phyloP scores from a whole-genome alignment of 345 rosid species.

The Raphanus raphanistrum region DNA sequence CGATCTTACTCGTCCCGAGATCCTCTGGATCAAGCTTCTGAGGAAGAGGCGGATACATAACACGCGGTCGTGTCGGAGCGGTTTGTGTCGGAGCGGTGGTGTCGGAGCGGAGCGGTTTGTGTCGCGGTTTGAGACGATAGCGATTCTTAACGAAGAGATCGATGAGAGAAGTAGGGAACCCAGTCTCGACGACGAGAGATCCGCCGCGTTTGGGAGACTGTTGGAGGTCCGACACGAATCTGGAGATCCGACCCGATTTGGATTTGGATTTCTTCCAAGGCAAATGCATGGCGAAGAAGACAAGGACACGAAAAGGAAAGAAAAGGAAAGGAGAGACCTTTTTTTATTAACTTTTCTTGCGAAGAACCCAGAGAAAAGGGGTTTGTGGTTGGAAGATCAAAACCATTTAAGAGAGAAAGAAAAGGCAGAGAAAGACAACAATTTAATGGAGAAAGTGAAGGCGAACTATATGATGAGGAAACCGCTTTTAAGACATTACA shows the following conservation, averaged over 20 bases:
- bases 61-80: constrained; percentile 22
- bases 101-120: neutral
- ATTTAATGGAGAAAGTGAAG: constrained; percentile 19
- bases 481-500: constrained; percentile 24
- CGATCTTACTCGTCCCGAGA: neutral
- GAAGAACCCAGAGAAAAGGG: constrained; percentile 38
- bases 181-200: constrained; percentile 81
- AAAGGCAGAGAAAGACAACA: neutral
- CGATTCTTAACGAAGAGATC: constrained; percentile 76
- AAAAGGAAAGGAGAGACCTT: neutral
- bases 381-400: constrained; percentile 29
- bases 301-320: neutral
- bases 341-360: neutral
- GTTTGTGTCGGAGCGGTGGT: neutral
- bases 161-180: constrained; percentile 84
- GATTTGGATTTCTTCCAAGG: constrained; percentile 70
- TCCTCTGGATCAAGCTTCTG: constrained; percentile 11
- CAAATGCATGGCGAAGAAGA: constrained; percentile 52
- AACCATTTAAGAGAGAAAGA: constrained; percentile 26
- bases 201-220: constrained; percentile 61
- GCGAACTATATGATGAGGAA: constrained; percentile 30
- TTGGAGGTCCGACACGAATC: constrained; percentile 68
- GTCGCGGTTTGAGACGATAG: constrained; percentile 46
- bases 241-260: constrained; percentile 47
- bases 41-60: constrained; percentile 16